These are phyloP conservation scores for Daedalea quercina DNA, from an alignment of 768 basidiomycete species.

Conservation along the genomic window DNA sequence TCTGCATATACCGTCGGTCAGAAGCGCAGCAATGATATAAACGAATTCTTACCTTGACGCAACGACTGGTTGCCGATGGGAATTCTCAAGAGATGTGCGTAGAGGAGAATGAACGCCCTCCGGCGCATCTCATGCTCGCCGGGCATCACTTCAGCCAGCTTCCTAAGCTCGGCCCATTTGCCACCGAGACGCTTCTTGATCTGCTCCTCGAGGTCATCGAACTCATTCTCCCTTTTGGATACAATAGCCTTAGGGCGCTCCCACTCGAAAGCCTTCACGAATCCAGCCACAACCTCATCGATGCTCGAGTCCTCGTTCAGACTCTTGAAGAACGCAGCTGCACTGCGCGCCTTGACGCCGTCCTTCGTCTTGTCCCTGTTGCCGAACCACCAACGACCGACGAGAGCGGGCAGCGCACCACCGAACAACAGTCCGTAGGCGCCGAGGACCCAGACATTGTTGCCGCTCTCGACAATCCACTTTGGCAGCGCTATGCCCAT, in stretches of 20 bases:
- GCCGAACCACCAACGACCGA: slow-evolving; percentile 98
- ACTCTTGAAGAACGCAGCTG: slow-evolving; percentile 82
- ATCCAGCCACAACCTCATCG: slow-evolving; percentile 61
- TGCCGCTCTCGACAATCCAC: slow-evolving; percentile 90
- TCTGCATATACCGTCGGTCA: slow-evolving; percentile 35
- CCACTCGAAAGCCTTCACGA: slow-evolving; percentile 61
- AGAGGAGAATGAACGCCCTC: slow-evolving; percentile 67
- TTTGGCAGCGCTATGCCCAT: slow-evolving; percentile 93
- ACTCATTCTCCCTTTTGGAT: slow-evolving; percentile 18
- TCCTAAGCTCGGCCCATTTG: slow-evolving; percentile 49
- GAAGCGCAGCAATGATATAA: neutral
- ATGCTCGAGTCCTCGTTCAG: slow-evolving; percentile 76
- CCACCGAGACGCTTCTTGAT: slow-evolving; percentile 41
- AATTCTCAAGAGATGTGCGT: slow-evolving; percentile 76
- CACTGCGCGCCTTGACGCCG: slow-evolving; percentile 74
- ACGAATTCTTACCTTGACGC: slow-evolving; percentile 49
- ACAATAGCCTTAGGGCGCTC: slow-evolving; percentile 35
- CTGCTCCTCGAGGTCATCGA: slow-evolving; percentile 45
- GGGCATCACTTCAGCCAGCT: slow-evolving; percentile 27
- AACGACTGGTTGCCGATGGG: slow-evolving; percentile 46
- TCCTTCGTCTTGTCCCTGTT: slow-evolving; percentile 88
- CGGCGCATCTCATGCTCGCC: slow-evolving; percentile 33
- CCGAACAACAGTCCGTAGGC: slow-evolving; percentile 87
- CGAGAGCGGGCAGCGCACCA: slow-evolving; percentile 75
- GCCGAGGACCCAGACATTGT: slow-evolving; percentile 87